phyloP scores from a whole-genome alignment of 306 rosid species.

The Prosopis cineraria region DNA sequence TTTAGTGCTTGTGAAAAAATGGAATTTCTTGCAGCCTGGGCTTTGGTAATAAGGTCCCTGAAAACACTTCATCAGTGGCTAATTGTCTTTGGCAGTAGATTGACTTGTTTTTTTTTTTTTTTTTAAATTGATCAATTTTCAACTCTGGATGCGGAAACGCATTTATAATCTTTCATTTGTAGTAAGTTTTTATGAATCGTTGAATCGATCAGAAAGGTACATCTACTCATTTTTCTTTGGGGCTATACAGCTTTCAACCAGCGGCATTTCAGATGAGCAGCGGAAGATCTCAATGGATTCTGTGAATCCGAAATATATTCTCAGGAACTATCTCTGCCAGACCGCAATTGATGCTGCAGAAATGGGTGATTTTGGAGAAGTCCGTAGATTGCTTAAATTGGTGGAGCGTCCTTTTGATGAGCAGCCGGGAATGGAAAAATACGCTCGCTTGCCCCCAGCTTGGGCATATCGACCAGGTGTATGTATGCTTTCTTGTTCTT shows the following conservation, averaged over 20 bases:
- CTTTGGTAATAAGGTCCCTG: background rate
- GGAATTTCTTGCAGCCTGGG: background rate
- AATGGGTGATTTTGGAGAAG: slow-evolving; percentile 88
- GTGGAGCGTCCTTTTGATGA: slow-evolving; percentile 91
- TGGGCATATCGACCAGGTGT: slow-evolving; percentile 99
- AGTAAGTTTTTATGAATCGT: background rate
- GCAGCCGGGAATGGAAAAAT: slow-evolving; percentile 98
- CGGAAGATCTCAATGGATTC: slow-evolving; percentile 77
- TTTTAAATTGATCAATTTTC: background rate
- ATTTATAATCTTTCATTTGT: background rate
- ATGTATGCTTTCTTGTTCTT: slow-evolving; percentile 98
- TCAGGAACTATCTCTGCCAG: slow-evolving; percentile 96
- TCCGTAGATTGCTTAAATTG: slow-evolving; percentile 72
- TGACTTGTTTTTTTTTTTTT: background rate
- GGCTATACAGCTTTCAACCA: slow-evolving; percentile 69
- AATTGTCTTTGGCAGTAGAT: background rate
- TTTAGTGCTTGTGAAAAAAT: slow-evolving; percentile 10
- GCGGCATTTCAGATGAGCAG: slow-evolving; percentile 78
- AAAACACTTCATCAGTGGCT: background rate
- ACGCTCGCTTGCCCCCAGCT: slow-evolving; percentile 97
- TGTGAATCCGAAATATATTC: slow-evolving; percentile 88
- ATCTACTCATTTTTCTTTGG: slow-evolving; percentile 28
- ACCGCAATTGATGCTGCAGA: slow-evolving; percentile 96
- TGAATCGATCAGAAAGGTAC: slow-evolving; percentile 15
- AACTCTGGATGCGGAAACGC: slow-evolving; percentile 1